phyloP scores from a whole-genome alignment of 148 eudicot genomes.

The Persicaria maculosa region DNA sequence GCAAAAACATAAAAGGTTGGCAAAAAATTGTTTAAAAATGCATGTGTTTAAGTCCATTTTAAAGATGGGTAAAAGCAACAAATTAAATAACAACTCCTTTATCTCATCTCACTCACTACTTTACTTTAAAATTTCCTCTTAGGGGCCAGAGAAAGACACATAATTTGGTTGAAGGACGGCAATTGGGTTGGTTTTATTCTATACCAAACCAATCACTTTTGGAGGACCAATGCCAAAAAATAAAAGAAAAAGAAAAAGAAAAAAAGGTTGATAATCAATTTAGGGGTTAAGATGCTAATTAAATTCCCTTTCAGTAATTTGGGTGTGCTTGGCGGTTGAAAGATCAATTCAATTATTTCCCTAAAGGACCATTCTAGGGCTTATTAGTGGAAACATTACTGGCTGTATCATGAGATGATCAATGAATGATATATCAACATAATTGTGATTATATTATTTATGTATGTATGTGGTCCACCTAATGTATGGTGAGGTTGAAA shows the following conservation, averaged over 20 bases:
- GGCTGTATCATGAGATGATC: neutral
- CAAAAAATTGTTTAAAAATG: neutral
- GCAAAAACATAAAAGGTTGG: neutral
- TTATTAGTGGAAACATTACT: conserved; percentile 7
- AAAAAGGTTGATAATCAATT: neutral
- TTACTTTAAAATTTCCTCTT: neutral
- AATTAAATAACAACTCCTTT: neutral
- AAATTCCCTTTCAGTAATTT: conserved; percentile 1
- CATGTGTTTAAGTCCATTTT: conserved; percentile 10
- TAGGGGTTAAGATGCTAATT: neutral
- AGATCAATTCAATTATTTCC: conserved; percentile 10
- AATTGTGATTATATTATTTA: conserved; percentile 2
- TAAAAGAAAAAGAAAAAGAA: neutral
- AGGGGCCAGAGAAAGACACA: neutral
- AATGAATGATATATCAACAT: neutral
- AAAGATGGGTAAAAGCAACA: conserved; percentile 7
- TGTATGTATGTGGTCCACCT: conserved; percentile 9
- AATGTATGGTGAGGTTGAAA: neutral
- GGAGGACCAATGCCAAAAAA: neutral
- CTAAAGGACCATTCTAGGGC: conserved; percentile 13
- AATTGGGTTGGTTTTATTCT: conserved; percentile 6
- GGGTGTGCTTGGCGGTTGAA: conserved; percentile 8
- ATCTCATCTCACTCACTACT: neutral
- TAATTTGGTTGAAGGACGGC: conserved; percentile 8
- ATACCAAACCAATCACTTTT: conserved; percentile 10